Evolutionary conservation across 176 grass and related monocot species (phyloP).

Genomic region (Panicum miliaceum): DNA sequence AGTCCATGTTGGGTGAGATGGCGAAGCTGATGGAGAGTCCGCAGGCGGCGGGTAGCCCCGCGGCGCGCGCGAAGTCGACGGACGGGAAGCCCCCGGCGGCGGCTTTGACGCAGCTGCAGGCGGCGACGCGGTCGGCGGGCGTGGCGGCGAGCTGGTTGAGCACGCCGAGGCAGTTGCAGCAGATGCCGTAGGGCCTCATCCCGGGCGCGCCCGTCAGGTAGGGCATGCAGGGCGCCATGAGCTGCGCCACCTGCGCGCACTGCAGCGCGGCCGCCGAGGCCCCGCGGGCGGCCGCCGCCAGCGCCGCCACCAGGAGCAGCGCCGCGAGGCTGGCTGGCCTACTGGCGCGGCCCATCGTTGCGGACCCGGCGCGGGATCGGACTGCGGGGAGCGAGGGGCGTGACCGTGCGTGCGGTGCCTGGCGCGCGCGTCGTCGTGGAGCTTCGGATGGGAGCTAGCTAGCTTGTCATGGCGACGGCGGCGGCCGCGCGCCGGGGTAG

Average conservation of each 20-base stretch:
- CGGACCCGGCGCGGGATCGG: too few species aligned
- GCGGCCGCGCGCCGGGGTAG: not conserved
- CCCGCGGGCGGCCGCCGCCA: not conserved
- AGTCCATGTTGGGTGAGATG: slow-evolving; percentile 59
- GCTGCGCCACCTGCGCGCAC: slow-evolving; percentile 51
- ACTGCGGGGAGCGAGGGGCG: too few species aligned
- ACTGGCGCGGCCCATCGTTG: too few species aligned
- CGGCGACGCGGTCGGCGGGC: slow-evolving; percentile 42
- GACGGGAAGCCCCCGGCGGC: slow-evolving; percentile 38
- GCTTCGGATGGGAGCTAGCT: not conserved
- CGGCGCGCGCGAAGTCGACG: slow-evolving; percentile 44
- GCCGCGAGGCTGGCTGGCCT: not conserved
- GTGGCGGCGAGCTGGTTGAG: slow-evolving; percentile 51
- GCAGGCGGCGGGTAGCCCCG: slow-evolving; percentile 36
- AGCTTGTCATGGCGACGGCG: not conserved
- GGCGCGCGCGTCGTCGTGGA: not conserved
- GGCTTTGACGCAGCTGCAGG: slow-evolving; percentile 53
- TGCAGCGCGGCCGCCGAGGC: slow-evolving; percentile 19
- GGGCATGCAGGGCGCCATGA: slow-evolving; percentile 54
- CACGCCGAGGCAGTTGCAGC: slow-evolving; percentile 57
- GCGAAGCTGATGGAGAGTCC: slow-evolving; percentile 51
- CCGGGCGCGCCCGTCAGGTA: slow-evolving; percentile 52
- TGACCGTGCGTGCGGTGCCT: too few species aligned
- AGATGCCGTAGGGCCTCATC: slow-evolving; percentile 55
- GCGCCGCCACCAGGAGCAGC: not conserved